phyloP scores from a whole-genome alignment of 257 asterid genomes.

The Plantago ovata region DNA sequence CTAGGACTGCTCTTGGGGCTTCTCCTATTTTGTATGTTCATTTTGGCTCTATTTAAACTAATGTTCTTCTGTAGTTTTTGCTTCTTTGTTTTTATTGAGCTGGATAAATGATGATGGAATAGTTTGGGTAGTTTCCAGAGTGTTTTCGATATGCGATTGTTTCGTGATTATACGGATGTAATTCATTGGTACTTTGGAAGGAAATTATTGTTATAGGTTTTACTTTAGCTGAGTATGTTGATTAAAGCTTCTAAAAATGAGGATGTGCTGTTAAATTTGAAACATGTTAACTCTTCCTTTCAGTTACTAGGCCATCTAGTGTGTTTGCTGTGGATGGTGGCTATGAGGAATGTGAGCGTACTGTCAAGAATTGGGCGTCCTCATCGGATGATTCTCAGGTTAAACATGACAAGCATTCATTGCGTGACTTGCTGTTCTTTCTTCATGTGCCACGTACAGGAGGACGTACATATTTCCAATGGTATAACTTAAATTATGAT shows the following conservation, averaged over 20 bases:
- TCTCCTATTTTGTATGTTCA: constrained; percentile 50
- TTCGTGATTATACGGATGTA: background rate
- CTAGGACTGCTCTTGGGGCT: constrained; percentile 37
- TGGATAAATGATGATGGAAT: background rate
- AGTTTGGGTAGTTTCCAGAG: background rate
- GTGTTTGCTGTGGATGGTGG: constrained; percentile 43
- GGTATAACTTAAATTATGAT: constrained; percentile 40
- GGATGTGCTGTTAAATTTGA: constrained; percentile 6
- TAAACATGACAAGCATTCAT: constrained; percentile 55
- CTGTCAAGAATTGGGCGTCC: constrained; percentile 85
- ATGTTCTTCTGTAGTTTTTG: background rate
- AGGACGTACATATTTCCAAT: constrained; percentile 85
- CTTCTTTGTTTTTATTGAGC: background rate
- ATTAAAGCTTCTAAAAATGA: background rate
- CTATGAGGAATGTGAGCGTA: constrained; percentile 53
- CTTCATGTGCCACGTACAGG: constrained; percentile 98
- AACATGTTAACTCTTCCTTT: constrained; percentile 1
- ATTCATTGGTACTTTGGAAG: background rate
- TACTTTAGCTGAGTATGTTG: background rate
- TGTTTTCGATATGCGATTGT: background rate
- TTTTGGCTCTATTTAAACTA: background rate
- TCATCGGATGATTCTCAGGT: constrained; percentile 51
- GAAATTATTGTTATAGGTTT: background rate
- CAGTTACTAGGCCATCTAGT: constrained; percentile 39
- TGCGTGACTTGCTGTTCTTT: constrained; percentile 86